These are phyloP conservation scores for Wickerhamiella shivajii DNA, from an alignment of 805 yeast species.

Conservation along the genomic window DNA sequence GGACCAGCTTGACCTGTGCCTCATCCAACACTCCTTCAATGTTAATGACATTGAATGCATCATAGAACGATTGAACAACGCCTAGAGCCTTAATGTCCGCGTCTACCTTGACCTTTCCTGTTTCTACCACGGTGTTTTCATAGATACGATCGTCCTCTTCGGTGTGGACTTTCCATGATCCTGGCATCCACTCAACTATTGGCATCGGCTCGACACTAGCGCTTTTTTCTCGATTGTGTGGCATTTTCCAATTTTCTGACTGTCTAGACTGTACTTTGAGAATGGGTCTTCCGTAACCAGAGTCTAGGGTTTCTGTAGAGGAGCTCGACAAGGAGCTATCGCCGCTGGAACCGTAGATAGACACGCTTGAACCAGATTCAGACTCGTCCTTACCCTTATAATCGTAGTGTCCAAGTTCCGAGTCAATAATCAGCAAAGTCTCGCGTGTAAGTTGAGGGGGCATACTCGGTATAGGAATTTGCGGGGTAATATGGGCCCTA, in stretches of 20 bases:
- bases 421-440: constrained; percentile 30
- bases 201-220: neutral
- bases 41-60: neutral
- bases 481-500: constrained; percentile 26
- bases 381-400: constrained; percentile 11
- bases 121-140: constrained; percentile 1
- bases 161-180: neutral
- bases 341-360: constrained; percentile 3
- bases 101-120: neutral
- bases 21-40: constrained; percentile 3
- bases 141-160: neutral
- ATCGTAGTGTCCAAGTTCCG: constrained; percentile 14
- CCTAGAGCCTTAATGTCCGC: neutral
- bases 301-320: constrained; percentile 2
- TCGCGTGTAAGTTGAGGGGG: constrained; percentile 43
- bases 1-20: neutral
- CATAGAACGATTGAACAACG: neutral
- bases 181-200: neutral
- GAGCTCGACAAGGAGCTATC: neutral
- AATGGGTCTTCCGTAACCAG: neutral
- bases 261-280: constrained; percentile 1
- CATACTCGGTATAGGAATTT: constrained; percentile 48
- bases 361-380: constrained; percentile 8
- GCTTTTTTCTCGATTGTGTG: constrained; percentile 1
- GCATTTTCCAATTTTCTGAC: constrained; percentile 2